Conservation (phyloP, 331 rosid genomes). For the Malus hybrid region DNA sequence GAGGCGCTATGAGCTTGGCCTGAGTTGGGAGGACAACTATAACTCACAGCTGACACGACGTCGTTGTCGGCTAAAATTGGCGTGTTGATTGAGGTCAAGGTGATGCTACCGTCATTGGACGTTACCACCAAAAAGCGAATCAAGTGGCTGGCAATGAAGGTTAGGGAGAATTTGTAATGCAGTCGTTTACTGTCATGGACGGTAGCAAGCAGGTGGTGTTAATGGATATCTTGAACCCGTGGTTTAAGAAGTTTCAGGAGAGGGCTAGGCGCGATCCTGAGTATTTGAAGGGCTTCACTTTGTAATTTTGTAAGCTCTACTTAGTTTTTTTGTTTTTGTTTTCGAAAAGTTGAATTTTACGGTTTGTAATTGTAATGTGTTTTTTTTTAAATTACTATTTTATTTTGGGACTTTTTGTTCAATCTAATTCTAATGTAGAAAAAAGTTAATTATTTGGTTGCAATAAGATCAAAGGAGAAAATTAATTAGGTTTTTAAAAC, state of each 20-base stretch:
- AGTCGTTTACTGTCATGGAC: constrained; percentile 71
- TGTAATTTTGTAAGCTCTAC: constrained; percentile 43
- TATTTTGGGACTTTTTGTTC: background rate
- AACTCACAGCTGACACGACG: constrained; percentile 50
- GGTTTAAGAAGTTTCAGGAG: constrained; percentile 86
- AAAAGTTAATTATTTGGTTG: too few species aligned
- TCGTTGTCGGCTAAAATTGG: constrained; percentile 76
- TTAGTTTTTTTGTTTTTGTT: background rate
- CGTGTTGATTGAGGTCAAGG: constrained; percentile 75
- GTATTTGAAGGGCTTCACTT: constrained; percentile 74
- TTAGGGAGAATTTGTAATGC: constrained; percentile 90
- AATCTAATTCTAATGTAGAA: background rate
- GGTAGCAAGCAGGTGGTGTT: constrained; percentile 77
- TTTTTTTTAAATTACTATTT: background rate
- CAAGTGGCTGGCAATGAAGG: constrained; percentile 74
- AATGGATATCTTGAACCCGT: constrained; percentile 80
- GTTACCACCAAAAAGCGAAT: constrained; percentile 57
- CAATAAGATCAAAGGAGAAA: too few species aligned
- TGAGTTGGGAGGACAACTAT: constrained; percentile 51
- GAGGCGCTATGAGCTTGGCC: constrained; percentile 41
- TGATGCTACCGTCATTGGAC: constrained; percentile 63
- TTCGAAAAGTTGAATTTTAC: background rate
- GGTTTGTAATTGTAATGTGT: background rate
- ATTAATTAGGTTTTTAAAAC: too few species aligned
- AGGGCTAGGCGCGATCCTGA: constrained; percentile 41